Evolutionary conservation across 164 flowering plant species (phyloP), one percentile per base, ranked within the genome.

Genomic region (Berberis vulgaris): DNA sequence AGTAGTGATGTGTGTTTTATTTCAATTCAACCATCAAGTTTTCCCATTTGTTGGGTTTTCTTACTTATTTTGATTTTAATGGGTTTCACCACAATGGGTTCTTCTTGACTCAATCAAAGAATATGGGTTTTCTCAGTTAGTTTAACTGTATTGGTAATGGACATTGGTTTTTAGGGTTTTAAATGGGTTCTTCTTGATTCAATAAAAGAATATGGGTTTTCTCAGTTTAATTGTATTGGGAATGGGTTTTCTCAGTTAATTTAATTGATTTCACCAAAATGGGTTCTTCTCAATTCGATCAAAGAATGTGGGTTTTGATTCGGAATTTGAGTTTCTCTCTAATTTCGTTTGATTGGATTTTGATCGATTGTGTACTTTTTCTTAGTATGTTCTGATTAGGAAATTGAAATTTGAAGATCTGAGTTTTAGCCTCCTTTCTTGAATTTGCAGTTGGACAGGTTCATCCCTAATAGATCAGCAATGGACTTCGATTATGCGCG

Each of bases 401-500:
- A 57, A 12, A 10, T 57, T 57, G 8, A 39, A 8, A 5, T 41
- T 57, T 7, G 26, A 10, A 39, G 9, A 6, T 11, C n/a, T 59
- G 61, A n/a, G 47, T 8, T 43, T 59, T 11, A 49, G 1, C 10
- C 54, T 11, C 12, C 13, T 52, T 45, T 7, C 2, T 39, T 45
- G 10, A 43, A n/a, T 52, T 54, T 49, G 40, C 78, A 83, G 86
- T 64, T 76, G 69, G 84, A 83, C 55, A 73, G 84, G 66, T 83
- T 81, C 62, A 83, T 83, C 45, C 87, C 87, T 0, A 79, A 80
- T 39, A 60, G 87, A 57, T 76, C 82, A 7, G 83, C 87, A 0
- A 83, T 81, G 81, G 82, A 83, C 54, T 74, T 83, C 44, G 83
- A 78, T 49, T 73, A 67, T 43, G 87, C 87, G 2, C 77, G 67